Conservation (phyloP, 768 basidiomycete species). For the Lactarius psammicola region DNA sequence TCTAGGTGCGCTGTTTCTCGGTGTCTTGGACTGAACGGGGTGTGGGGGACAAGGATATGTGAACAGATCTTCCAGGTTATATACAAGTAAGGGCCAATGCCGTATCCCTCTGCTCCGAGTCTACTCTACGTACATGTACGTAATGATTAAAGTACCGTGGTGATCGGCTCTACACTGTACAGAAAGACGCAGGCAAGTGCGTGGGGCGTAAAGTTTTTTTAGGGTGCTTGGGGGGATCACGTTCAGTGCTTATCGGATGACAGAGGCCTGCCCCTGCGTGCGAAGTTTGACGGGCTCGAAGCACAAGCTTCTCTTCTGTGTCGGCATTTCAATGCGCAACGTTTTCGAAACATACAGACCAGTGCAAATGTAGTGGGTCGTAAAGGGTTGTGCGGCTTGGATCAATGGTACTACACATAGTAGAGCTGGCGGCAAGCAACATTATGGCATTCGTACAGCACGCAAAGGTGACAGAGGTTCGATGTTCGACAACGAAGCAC, state of each 20-base stretch:
- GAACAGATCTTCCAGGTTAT: neutral
- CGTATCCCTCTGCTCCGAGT: no score
- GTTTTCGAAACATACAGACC: neutral
- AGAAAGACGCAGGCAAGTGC: no score
- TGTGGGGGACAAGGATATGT: neutral
- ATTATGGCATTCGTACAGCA: neutral
- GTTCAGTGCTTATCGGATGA: no score
- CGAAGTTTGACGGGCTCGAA: no score
- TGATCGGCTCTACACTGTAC: no score
- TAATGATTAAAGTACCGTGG: no score
- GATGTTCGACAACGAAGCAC: neutral
- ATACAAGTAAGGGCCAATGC: no score
- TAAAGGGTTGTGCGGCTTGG: no score
- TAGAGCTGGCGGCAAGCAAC: neutral
- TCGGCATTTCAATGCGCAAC: neutral
- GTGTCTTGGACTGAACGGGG: neutral
- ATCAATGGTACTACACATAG: slow-evolving; percentile 3
- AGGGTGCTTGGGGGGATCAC: no score
- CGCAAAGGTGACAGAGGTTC: neutral
- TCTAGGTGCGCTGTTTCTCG: neutral
- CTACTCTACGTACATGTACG: no score
- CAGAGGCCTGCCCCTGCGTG: no score
- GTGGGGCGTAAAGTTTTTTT: no score
- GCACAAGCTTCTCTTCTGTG: neutral
- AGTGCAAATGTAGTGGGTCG: neutral